Percentiles rank a stretch among this genome's conserved stretches.
Conservation (phyloP, 768 basidiomycete genomes). For the Crucibulum laeve region DNA sequence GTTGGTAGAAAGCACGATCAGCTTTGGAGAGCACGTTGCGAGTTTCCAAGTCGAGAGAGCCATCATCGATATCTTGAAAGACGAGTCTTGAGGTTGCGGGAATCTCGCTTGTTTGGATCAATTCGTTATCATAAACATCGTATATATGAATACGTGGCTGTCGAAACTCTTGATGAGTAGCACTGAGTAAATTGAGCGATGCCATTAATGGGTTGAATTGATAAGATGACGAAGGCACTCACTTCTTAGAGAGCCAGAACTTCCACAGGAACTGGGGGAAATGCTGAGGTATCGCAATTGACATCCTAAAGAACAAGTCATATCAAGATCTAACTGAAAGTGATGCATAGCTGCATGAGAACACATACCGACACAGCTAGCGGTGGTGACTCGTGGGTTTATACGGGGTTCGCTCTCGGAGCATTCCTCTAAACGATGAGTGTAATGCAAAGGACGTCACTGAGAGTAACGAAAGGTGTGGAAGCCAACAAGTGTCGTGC, state of each 20-base stretch:
- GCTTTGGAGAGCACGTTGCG: constrained; percentile 32
- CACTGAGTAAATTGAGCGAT: constrained; percentile 8
- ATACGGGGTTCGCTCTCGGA: background rate
- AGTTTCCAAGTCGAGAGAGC: constrained; percentile 29
- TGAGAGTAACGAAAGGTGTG: background rate
- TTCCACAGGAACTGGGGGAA: constrained; percentile 44
- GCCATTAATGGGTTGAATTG: background rate
- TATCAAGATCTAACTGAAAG: background rate
- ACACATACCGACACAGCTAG: background rate
- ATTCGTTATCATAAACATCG: constrained; percentile 45
- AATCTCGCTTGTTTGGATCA: constrained; percentile 38
- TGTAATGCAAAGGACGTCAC: background rate
- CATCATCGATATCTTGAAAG: constrained; percentile 37
- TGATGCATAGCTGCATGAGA: background rate
- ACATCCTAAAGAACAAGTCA: constrained; percentile 11
- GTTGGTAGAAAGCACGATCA: constrained; percentile 34
- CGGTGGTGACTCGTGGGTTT: background rate
- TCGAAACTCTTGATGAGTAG: constrained; percentile 19
- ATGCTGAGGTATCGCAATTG: constrained; percentile 25
- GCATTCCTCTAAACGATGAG: background rate
- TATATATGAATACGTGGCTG: constrained; percentile 45
- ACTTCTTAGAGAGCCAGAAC: constrained; percentile 42
- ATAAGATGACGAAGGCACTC: constrained; percentile 4
- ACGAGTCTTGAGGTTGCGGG: constrained; percentile 26
- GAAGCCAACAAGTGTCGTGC: too few species aligned